Evolutionary conservation across 495 filamentous ascomycete species (phyloP).

Genomic region (Penicillium chermesinum): DNA sequence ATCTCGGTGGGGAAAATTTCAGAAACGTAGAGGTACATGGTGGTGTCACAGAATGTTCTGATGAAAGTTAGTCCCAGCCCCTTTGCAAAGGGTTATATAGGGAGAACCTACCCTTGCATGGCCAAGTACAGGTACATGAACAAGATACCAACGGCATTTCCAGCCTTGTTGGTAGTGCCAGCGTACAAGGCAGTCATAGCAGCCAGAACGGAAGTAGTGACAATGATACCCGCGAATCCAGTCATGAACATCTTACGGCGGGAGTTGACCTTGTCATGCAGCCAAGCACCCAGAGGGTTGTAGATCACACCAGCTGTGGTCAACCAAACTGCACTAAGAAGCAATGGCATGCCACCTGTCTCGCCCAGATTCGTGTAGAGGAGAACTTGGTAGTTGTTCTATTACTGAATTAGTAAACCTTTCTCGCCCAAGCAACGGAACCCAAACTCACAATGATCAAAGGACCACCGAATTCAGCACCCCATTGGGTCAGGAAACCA

Average conservation of each 20-base stretch:
- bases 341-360: constrained; percentile 39
- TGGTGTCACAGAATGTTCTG: constrained; percentile 45
- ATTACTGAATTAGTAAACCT: constrained; percentile 2
- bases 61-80: background rate
- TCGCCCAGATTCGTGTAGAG: constrained; percentile 46
- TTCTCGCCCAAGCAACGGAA: background rate
- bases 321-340: constrained; percentile 45
- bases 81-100: background rate
- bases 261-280: constrained; percentile 43
- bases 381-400: constrained; percentile 47
- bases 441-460: constrained; percentile 28
- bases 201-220: constrained; percentile 36
- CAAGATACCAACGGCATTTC: constrained; percentile 42
- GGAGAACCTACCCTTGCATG: constrained; percentile 37
- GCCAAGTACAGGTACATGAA: constrained; percentile 46
- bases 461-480: constrained; percentile 35
- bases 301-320: constrained; percentile 42
- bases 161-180: constrained; percentile 41
- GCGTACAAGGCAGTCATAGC: constrained; percentile 40
- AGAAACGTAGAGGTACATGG: constrained; percentile 46
- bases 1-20: constrained; percentile 51
- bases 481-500: constrained; percentile 39
- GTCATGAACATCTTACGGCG: constrained; percentile 42
- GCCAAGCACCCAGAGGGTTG: constrained; percentile 43
- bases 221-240: constrained; percentile 33